Evolutionary conservation across 1,284 basidiomycete species (phyloP).

Genomic region (Stereum hirsutum): DNA sequence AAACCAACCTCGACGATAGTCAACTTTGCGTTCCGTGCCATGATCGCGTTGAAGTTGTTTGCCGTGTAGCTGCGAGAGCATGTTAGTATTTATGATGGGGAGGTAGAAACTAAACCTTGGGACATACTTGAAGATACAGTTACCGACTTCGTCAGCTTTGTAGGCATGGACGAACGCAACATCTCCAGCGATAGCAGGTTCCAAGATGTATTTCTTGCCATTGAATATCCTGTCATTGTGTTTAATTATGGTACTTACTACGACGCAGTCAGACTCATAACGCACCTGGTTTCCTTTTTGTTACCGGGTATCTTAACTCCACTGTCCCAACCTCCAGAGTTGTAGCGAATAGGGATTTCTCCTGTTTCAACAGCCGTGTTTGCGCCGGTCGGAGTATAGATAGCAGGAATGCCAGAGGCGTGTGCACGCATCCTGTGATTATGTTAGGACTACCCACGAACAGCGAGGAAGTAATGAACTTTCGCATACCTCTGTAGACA

Average conservation of each 20-base stretch:
- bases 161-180: conserved; percentile 88
- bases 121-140: conserved; percentile 71
- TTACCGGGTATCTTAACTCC: conserved; percentile 66
- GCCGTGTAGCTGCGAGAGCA: conserved; percentile 58
- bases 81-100: neutral
- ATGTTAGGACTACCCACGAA: too few species aligned
- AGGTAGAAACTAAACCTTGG: conserved; percentile 1
- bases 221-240: too few species aligned
- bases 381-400: conserved; percentile 91
- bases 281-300: conserved; percentile 69
- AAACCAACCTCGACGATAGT: conserved; percentile 79
- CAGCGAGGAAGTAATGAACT: too few species aligned
- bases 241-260: too few species aligned
- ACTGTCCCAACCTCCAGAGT: conserved; percentile 49
- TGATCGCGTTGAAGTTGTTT: conserved; percentile 81
- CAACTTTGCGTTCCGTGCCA: conserved; percentile 83
- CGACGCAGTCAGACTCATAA: too few species aligned
- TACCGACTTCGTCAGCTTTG: conserved; percentile 89
- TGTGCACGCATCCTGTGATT: conserved; percentile 86
- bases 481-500: too few species aligned
- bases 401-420: conserved; percentile 89
- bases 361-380: conserved; percentile 77
- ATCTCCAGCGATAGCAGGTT: conserved; percentile 81
- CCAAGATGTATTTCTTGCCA: conserved; percentile 80
- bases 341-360: conserved; percentile 68